Conservation (phyloP, 2,329 filamentous ascomycete species). For the Botrytis elliptica region DNA sequence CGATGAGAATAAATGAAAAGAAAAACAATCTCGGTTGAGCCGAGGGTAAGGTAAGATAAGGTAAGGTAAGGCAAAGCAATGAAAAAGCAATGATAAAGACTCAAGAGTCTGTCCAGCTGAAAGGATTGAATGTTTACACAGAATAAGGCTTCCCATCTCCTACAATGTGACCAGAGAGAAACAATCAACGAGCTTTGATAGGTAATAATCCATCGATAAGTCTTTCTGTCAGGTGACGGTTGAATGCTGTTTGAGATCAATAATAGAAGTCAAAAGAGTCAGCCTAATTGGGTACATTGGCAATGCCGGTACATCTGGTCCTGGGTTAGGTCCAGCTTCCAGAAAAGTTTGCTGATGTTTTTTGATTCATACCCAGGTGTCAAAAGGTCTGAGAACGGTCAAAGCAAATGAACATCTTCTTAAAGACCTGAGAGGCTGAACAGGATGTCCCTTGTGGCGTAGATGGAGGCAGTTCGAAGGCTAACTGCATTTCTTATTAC, state of each 20-base stretch:
- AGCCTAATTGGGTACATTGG: not conserved
- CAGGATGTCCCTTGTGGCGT: constrained; percentile 6
- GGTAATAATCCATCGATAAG: not conserved
- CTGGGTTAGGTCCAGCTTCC: not conserved
- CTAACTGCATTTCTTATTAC: not conserved
- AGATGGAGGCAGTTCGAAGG: not conserved
- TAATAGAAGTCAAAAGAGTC: not conserved
- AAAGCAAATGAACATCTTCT: not conserved
- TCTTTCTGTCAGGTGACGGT: not conserved
- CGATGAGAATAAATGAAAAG: not conserved
- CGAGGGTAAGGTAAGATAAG: not conserved
- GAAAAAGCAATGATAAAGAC: not conserved
- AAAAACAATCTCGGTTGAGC: not conserved
- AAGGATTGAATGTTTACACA: not conserved
- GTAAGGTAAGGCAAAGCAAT: not conserved
- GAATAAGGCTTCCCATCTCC: not conserved
- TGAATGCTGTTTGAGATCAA: not conserved
- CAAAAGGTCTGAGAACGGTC: not conserved
- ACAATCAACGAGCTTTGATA: not conserved
- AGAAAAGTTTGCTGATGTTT: constrained; percentile 14
- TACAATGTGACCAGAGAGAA: not conserved
- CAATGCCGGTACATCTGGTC: not conserved
- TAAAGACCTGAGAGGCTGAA: constrained; percentile 5
- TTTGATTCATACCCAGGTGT: not conserved
- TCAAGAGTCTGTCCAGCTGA: not conserved